phyloP scores from a whole-genome alignment of 257 asterid species.

The Penstemon eatonii region DNA sequence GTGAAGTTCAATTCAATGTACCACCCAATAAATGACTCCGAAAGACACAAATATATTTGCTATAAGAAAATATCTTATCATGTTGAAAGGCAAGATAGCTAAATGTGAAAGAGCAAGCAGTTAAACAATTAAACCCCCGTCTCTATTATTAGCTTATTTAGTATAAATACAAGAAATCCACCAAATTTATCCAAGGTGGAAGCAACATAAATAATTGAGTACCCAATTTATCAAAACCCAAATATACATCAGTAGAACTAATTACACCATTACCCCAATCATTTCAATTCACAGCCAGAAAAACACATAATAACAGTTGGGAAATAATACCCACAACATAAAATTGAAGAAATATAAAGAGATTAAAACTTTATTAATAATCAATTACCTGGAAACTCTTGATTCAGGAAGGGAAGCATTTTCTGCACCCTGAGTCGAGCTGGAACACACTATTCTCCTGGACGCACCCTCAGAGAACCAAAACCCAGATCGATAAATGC shows the following conservation, averaged over 20 bases:
- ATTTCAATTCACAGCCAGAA: no score
- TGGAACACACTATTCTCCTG: conserved; percentile 51
- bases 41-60: neutral
- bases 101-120: neutral
- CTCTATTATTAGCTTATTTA: neutral
- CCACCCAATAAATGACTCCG: no score
- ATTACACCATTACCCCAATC: conserved; percentile 2
- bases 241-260: conserved; percentile 18
- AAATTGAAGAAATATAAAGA: conserved; percentile 17
- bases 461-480: conserved; percentile 39
- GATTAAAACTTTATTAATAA: conserved; percentile 8
- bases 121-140: conserved; percentile 11
- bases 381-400: conserved; percentile 55
- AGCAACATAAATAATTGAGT: no score
- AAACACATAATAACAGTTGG: neutral
- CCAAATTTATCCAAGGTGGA: neutral
- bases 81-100: conserved; percentile 3
- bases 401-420: conserved; percentile 59
- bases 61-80: neutral
- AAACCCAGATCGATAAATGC: conserved; percentile 59
- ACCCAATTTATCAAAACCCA: neutral
- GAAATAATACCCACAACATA: conserved; percentile 9
- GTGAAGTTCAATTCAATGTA: neutral
- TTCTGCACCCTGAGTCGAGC: conserved; percentile 65
- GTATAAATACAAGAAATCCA: conserved; percentile 1